Evolutionary conservation across 352 stramenopile species (phyloP).

Genomic region (Pythium graminicola): DNA sequence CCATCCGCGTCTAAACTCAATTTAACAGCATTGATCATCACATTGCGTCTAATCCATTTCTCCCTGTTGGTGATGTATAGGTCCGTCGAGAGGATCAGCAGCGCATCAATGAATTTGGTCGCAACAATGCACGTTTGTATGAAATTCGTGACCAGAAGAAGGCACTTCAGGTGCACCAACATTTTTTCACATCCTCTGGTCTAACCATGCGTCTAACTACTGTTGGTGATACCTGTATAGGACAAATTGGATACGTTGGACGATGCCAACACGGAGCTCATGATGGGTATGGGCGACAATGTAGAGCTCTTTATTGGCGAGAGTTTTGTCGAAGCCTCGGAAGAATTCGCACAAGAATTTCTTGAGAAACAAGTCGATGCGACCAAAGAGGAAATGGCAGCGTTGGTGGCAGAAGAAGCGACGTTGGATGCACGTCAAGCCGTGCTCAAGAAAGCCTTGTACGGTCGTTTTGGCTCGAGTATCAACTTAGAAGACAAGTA

Average conservation of each 20-base stretch:
- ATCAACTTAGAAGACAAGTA: constrained; percentile 96
- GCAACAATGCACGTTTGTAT: constrained; percentile 92
- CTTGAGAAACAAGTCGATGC: constrained; percentile 87
- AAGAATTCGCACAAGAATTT: constrained; percentile 93
- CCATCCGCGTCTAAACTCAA: neutral
- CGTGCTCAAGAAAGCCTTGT: constrained; percentile 94
- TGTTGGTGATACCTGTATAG: constrained; percentile 25
- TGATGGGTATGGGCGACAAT: constrained; percentile 91
- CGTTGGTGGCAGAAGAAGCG: constrained; percentile 80
- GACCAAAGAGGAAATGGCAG: constrained; percentile 70
- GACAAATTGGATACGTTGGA: constrained; percentile 94
- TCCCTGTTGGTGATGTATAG: constrained; percentile 31
- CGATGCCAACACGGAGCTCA: constrained; percentile 96
- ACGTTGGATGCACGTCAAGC: constrained; percentile 86
- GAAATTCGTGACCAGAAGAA: constrained; percentile 90
- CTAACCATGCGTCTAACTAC: neutral
- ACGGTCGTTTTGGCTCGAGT: constrained; percentile 93
- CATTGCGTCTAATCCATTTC: neutral
- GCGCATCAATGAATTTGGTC: constrained; percentile 97
- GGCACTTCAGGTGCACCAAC: constrained; percentile 61
- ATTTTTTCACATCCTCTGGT: constrained; percentile 14
- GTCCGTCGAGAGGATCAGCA: constrained; percentile 95
- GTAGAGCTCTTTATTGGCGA: constrained; percentile 92
- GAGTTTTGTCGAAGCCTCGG: constrained; percentile 91
- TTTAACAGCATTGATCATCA: neutral